phyloP scores from a whole-genome alignment of 768 basidiomycete genomes.

The Mycena alexandri region DNA sequence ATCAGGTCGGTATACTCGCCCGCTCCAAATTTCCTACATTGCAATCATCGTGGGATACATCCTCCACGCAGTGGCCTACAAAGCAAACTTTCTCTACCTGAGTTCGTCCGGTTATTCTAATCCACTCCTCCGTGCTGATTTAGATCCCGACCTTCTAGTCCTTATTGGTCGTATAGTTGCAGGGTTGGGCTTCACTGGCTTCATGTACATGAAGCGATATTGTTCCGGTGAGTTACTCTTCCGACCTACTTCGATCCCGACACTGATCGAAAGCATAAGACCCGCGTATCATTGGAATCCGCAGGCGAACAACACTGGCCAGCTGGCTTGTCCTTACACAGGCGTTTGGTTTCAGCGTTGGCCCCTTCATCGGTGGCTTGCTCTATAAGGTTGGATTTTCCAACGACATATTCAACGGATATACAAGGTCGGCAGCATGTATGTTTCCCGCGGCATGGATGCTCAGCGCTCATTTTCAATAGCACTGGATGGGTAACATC shows the following conservation, averaged over 20 bases:
- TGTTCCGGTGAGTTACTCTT: slow-evolving; percentile 46
- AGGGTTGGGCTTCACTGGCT: slow-evolving; percentile 52
- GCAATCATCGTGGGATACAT: slow-evolving; percentile 68
- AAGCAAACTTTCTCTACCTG: slow-evolving; percentile 50
- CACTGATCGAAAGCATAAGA: slow-evolving; percentile 39
- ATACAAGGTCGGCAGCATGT: slow-evolving; percentile 44
- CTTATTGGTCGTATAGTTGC: slow-evolving; percentile 61
- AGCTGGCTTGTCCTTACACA: slow-evolving; percentile 64
- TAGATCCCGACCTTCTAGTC: neutral
- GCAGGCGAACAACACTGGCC: slow-evolving; percentile 61
- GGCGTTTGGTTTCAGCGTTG: slow-evolving; percentile 59
- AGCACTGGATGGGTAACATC: slow-evolving; percentile 66
- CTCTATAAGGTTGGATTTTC: slow-evolving; percentile 62
- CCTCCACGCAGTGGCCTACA: slow-evolving; percentile 73
- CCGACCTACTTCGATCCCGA: neutral
- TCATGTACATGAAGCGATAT: slow-evolving; percentile 63
- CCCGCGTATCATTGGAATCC: slow-evolving; percentile 53
- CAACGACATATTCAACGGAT: slow-evolving; percentile 62
- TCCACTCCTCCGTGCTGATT: too few relatives aligned
- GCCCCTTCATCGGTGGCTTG: slow-evolving; percentile 64
- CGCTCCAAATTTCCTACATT: slow-evolving; percentile 68
- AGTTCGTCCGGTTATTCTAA: slow-evolving; percentile 19
- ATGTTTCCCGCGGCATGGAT: neutral
- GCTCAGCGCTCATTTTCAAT: neutral
- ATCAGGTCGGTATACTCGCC: slow-evolving; percentile 65